These are phyloP conservation scores for Populus alba DNA, from an alignment of 345 rosid genomes.

Conservation along the genomic window DNA sequence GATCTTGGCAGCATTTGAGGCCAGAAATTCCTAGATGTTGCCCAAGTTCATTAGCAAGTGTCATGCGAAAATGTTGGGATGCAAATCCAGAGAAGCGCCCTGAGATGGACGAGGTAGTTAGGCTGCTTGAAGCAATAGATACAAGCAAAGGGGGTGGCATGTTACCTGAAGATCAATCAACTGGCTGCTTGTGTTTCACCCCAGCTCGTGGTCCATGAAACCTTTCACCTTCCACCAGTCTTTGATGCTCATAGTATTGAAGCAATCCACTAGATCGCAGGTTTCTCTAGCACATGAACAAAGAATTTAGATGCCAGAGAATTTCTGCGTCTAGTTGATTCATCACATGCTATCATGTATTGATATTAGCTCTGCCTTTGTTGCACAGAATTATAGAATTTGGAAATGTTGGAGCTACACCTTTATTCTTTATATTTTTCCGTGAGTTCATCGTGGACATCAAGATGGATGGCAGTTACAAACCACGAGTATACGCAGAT, in stretches of 20 bases:
- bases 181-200: slow-evolving; percentile 32
- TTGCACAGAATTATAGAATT: neutral
- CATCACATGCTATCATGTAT: neutral
- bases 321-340: slow-evolving; percentile 4
- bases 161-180: slow-evolving; percentile 35
- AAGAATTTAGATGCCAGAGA: neutral
- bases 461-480: neutral
- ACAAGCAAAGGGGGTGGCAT: slow-evolving; percentile 38
- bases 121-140: slow-evolving; percentile 31
- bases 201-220: slow-evolving; percentile 26
- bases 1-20: slow-evolving; percentile 18
- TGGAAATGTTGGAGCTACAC: slow-evolving; percentile 1
- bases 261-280: neutral
- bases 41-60: slow-evolving; percentile 23
- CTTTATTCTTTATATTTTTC: neutral
- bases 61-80: slow-evolving; percentile 35
- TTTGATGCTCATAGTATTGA: neutral
- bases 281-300: slow-evolving; percentile 8
- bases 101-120: slow-evolving; percentile 34
- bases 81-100: slow-evolving; percentile 34
- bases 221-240: neutral
- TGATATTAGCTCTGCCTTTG: neutral
- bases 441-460: neutral
- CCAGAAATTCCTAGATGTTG: slow-evolving; percentile 37
- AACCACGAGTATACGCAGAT: no score